phyloP scores from a whole-genome alignment of 305 asterid genomes.

The Ilex paraguariensis region DNA sequence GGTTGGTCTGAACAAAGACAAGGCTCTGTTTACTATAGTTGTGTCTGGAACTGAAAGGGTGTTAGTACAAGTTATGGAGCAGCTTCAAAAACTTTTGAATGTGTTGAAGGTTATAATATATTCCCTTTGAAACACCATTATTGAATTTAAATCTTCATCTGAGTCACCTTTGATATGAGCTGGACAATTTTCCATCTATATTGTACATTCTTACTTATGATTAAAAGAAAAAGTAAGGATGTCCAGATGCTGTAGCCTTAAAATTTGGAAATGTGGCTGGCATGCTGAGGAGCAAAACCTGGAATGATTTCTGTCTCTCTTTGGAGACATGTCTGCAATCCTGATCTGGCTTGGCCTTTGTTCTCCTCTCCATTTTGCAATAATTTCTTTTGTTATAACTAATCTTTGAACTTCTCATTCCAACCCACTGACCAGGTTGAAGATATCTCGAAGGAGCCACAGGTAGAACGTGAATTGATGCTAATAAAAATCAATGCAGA shows the following conservation, averaged over 20 bases:
- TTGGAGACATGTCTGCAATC: background rate
- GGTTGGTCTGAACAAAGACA: constrained; percentile 95
- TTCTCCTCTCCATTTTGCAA: constrained; percentile 12
- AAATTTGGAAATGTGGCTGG: too few relatives aligned
- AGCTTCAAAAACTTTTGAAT: constrained; percentile 87
- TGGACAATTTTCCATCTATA: constrained; percentile 2
- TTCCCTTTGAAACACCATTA: too few relatives aligned
- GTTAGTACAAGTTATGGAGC: constrained; percentile 82
- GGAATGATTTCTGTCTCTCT: background rate
- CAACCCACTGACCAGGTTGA: constrained; percentile 54
- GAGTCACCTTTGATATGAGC: background rate
- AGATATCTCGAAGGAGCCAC: constrained; percentile 89
- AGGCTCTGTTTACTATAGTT: constrained; percentile 90
- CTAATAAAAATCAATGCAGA: constrained; percentile 86
- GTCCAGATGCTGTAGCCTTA: background rate
- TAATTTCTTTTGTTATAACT: constrained; percentile 1
- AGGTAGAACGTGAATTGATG: constrained; percentile 95
- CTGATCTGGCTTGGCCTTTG: background rate
- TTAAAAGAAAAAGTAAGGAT: background rate
- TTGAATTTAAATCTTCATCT: constrained; percentile 2
- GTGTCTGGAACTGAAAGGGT: constrained; percentile 88
- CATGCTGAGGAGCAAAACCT: too few relatives aligned
- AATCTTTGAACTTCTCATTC: background rate
- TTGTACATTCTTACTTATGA: background rate
- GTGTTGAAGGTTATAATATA: constrained; percentile 64